Evolutionary conservation across 176 grass and related monocot genomes (phyloP).

Genomic region (Bothriochloa decipiens): DNA sequence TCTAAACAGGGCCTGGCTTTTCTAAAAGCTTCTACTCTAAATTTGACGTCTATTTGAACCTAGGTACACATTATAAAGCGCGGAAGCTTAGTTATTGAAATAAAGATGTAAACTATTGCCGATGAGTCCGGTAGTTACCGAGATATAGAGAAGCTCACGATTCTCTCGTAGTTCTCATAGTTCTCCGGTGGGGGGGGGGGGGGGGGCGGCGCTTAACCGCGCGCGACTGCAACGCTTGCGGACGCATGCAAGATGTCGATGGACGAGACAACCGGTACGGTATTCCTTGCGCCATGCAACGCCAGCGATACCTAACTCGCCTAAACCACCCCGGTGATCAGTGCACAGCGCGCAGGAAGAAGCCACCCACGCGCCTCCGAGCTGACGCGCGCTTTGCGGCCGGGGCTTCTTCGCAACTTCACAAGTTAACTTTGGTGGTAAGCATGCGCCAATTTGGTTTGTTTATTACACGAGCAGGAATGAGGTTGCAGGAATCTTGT

Average conservation of each 20-base stretch:
- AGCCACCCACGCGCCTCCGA: neutral
- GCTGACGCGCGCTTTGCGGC: constrained; percentile 45
- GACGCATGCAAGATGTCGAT: neutral
- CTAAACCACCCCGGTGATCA: constrained; percentile 33
- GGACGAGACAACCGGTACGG: neutral
- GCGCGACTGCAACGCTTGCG: neutral
- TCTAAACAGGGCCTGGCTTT: no score
- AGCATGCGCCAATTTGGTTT: constrained; percentile 11
- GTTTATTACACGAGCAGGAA: neutral
- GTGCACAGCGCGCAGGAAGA: neutral
- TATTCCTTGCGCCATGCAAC: constrained; percentile 25
- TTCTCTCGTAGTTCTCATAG: no score
- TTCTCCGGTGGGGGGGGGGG: no score
- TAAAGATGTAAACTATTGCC: no score
- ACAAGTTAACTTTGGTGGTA: constrained; percentile 42
- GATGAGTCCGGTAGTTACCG: no score
- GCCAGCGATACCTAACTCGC: constrained; percentile 47
- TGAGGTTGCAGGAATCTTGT: neutral
- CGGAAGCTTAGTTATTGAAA: no score
- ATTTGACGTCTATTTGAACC: no score
- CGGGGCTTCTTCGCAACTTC: constrained; percentile 16
- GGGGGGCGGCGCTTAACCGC: no score
- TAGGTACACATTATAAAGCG: no score
- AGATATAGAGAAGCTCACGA: no score
- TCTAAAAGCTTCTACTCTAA: no score